Base-by-base conservation (phyloP, 176 grass and related monocot genomes). In the Tillandsia leiboldiana region DNA sequence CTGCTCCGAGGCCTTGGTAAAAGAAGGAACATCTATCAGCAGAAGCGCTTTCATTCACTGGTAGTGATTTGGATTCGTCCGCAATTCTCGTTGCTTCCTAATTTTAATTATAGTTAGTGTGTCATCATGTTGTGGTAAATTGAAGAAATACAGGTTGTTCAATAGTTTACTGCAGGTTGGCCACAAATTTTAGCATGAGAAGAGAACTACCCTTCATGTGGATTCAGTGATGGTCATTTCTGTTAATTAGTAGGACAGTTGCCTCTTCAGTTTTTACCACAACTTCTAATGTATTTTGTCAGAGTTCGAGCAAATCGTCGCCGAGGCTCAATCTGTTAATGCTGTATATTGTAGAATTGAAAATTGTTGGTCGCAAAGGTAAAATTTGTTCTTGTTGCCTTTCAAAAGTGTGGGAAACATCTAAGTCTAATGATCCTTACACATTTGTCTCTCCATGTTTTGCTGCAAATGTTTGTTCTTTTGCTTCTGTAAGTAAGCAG, bases 1-100 rank as follows among this genome's bases (percentile, higher is more conserved):
- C 64, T 48, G 10, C 27, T 12, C 29, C 64, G n/a, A 67, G 65
- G 28, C 29, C 65, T 48, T 49, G 65, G 65, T 67, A 67, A 33
- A 49, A 67, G 65, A 42, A 7, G 65, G 14, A 47, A 47, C 33
- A n/a, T 49, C 29, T n/a, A 10, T 67, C 15, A 9, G 28, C 33
- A 18, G 12, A 49, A 47, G 14, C 3, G 3, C 12, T 9, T 49
- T 22, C n/a, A 1, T 59, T 8, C 54, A 59, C 12, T 17, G 54
- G 54, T 15, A 22, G 5, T 59, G 12, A 59, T 18, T 59, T 59
- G 14, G 54, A 59, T 17, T 59, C 3, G 7, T 17, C 20, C 9
- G 2, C 54, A 17, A 59, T 56, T 56, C 15, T 59, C 3, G 7
- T 7, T 42, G 33, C 33, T 42, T 8, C 54, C 5, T 22, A 8